Base-by-base conservation (phyloP, 2,329 filamentous ascomycete genomes). In the Colletotrichum kahawae region DNA sequence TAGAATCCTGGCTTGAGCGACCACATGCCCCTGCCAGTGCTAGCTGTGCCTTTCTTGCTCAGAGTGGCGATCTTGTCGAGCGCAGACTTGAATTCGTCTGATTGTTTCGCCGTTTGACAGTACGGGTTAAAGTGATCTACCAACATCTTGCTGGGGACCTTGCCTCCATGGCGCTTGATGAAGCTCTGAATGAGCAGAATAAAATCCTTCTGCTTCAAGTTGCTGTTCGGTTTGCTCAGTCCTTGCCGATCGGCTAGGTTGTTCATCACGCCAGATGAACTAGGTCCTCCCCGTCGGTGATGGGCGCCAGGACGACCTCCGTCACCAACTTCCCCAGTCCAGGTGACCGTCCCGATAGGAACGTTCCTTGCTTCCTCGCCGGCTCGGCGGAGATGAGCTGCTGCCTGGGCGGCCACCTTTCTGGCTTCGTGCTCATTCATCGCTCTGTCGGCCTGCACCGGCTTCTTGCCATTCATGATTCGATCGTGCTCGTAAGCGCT, bases 401-500 rank as follows among this genome's bases (percentile, higher is more conserved):
- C 95, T 2, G 96, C 96, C 80, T 94, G 88, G 0, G 93, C 91
- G 4, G 95, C 96, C 4, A 97, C 92, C 48, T 92, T 91, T 79
- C 93, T 93, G 1, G 96, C 96, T 84, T 98, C 95, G 12, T 92
- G 91, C 78, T 95, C 93, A 63, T 98, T 92, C 78, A 98, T 93
- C 29, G 90, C 90, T 6, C 92, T 92, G 80, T 98, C 95, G 0
- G 95, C 94, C 76, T 92, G 90, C 21, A 95, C 87, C 70, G 92
- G 92, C 67, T 91, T 91, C 78, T 92, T 93, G 51, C 94, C 94
- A 78, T 93, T 94, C 79, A 98, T 91, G 79, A 98, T 98, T 68
- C 95, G 91, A 78, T 98, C 97, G 82, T 99, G 97, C 79, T 98
- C 95, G 59, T 98, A 91, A 0, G 96, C 95, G n/a, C 94, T 95